Base-by-base conservation (phyloP, 2,329 filamentous ascomycete species). In the Tympanopsis confertula region DNA sequence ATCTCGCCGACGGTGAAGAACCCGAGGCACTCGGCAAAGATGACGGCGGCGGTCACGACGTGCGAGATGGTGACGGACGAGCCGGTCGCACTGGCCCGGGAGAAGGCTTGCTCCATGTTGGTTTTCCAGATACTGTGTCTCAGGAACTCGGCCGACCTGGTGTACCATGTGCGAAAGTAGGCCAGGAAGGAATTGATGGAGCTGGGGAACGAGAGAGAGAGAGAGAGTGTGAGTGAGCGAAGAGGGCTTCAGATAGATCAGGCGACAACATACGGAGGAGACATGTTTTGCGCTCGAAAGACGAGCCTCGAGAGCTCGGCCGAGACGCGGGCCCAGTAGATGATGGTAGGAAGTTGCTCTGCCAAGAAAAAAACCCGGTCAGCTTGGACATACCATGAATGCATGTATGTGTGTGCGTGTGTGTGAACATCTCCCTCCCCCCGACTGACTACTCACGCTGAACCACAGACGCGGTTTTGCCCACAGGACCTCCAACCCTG, bases 1-100 rank as follows among this genome's bases (percentile, higher is more conserved):
- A 98, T 96, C 74, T 96, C 88, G 47, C 91, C 91, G 39, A 96
- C 77, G 44, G 88, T 93, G 74, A 96, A 98, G 76, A 98, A 98
- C 44, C 91, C 91, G 48, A 98, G 65, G 37, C 86, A 74, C 68
- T 98, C 89, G 40, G 88, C 88, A 35, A 71, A 64, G 44, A 95
- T 68, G 42, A 98, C 83, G 50, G 83, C 85, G 42, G 73, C 82
- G 38, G 82, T 64, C 39, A 74, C 72, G 50, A 89, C 58, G 62
- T 94, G 81, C 49, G 77, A 70, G 47, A 65, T 68, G 61, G 76
- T 82, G 52, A 91, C 62, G 46, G 82, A 58, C 41, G 79, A 70
- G 48, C 75, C 68, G 53, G 71, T 64, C 48, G 74, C 56, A 47
- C 69, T 57, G 49, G 68, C 65, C 53, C 73, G 62, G 49, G 63